Conservation (phyloP, 2,329 filamentous ascomycete genomes). For the Alternaria metachromatica region DNA sequence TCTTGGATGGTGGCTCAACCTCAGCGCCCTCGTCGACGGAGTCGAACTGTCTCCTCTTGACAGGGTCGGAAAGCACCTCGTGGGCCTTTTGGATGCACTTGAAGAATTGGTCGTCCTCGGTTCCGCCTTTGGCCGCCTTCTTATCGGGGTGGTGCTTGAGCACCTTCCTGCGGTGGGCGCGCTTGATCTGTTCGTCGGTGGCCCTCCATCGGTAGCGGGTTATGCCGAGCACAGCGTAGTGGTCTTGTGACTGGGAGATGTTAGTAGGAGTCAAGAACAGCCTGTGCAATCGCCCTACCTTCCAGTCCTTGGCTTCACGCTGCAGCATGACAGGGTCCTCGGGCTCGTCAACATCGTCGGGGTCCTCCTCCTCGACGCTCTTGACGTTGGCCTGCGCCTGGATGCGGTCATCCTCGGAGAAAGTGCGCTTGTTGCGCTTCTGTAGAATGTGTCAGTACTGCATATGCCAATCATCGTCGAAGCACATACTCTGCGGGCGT, state of each 20-base stretch:
- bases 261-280: constrained; percentile 2
- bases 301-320: constrained; percentile 98
- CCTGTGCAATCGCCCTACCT: constrained; percentile 66
- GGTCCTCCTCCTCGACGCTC: constrained; percentile 91
- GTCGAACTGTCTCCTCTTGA: constrained; percentile 93
- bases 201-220: constrained; percentile 91
- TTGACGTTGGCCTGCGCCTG: constrained; percentile 94
- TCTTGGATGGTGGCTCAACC: constrained; percentile 90
- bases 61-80: constrained; percentile 89
- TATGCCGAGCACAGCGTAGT: constrained; percentile 94
- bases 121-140: constrained; percentile 87
- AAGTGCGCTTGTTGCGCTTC: constrained; percentile 92
- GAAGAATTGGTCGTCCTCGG: constrained; percentile 98
- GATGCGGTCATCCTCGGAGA: constrained; percentile 97
- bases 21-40: constrained; percentile 95
- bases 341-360: constrained; percentile 88
- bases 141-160: constrained; percentile 99
- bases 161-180: constrained; percentile 99
- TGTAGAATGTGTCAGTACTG: constrained; percentile 41
- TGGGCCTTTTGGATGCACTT: constrained; percentile 99
- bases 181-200: constrained; percentile 98
- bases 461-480: no score
- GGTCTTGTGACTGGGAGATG: constrained; percentile 75
- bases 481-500: constrained; percentile 80
- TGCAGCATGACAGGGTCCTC: constrained; percentile 93